Conservation (phyloP, 768 basidiomycete genomes). For the Suillus placidus region DNA sequence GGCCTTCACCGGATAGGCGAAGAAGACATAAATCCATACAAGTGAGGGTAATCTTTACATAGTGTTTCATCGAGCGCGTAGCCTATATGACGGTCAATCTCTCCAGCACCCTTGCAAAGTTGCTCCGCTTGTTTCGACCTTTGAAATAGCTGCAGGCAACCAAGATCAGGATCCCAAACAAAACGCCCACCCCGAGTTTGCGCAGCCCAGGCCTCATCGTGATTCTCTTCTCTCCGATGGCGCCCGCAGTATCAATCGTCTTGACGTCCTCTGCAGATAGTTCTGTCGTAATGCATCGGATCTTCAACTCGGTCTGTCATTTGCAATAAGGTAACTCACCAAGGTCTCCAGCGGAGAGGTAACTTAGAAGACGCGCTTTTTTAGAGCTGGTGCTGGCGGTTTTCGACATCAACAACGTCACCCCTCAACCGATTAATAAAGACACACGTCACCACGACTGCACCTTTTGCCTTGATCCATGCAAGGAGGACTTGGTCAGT, state of each 20-base stretch:
- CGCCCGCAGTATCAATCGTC: constrained; percentile 57
- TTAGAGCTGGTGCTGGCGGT: constrained; percentile 61
- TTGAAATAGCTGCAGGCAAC: constrained; percentile 12
- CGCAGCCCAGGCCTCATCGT: constrained; percentile 1
- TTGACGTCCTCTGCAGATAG: constrained; percentile 52
- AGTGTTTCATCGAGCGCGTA: not conserved
- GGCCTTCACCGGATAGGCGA: not conserved
- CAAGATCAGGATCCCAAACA: constrained; percentile 4
- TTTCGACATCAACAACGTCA: constrained; percentile 1
- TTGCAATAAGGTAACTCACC: constrained; percentile 36
- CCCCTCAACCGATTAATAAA: not conserved
- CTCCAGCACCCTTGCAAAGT: no score
- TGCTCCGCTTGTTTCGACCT: not conserved
- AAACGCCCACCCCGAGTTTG: constrained; percentile 6
- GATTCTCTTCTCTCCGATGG: constrained; percentile 15
- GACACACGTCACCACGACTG: constrained; percentile 61
- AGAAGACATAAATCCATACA: not conserved
- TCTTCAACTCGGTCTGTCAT: not conserved
- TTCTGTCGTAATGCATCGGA: constrained; percentile 31
- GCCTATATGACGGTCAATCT: not conserved
- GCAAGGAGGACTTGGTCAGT: constrained; percentile 72
- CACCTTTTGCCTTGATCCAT: constrained; percentile 72
- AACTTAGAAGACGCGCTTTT: constrained; percentile 64
- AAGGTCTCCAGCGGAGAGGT: constrained; percentile 68
- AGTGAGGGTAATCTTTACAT: not conserved